phyloP scores from a whole-genome alignment of 306 rosid genomes.

The Vachellia collinsii region DNA sequence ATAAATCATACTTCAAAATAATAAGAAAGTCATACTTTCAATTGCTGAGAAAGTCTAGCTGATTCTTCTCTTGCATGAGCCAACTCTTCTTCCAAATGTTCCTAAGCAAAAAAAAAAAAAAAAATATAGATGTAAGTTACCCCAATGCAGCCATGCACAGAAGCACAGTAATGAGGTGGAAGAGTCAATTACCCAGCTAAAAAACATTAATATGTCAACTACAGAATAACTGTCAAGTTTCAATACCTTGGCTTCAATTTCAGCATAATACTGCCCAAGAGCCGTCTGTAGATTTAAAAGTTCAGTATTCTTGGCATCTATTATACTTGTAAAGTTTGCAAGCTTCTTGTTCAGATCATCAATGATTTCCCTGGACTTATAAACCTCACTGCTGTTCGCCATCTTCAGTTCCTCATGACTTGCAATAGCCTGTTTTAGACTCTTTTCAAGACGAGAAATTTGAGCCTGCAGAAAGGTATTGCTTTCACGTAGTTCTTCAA shows the following conservation, averaged over 20 bases:
- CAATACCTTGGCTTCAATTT: conserved; percentile 95
- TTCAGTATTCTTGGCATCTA: conserved; percentile 85
- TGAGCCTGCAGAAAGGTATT: conserved; percentile 66
- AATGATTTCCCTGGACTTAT: conserved; percentile 64
- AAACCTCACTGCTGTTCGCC: conserved; percentile 59
- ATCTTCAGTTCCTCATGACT: conserved; percentile 71
- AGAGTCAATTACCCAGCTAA: conserved; percentile 25
- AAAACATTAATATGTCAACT: background rate
- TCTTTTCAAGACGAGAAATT: conserved; percentile 71
- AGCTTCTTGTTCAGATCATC: conserved; percentile 82
- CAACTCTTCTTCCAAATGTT: conserved; percentile 82
- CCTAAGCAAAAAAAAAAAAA: conserved; percentile 54
- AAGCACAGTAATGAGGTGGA: background rate
- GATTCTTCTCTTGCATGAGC: conserved; percentile 74
- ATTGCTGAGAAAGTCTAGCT: conserved; percentile 64
- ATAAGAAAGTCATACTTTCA: conserved; percentile 55
- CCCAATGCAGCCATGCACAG: conserved; percentile 27
- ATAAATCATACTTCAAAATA: conserved; percentile 13
- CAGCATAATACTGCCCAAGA: conserved; percentile 98
- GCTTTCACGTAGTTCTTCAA: conserved; percentile 74
- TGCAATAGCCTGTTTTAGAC: conserved; percentile 72
- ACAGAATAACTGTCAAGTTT: conserved; percentile 16
- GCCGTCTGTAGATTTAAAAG: conserved; percentile 94
- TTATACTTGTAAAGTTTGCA: conserved; percentile 60
- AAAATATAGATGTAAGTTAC: conserved; percentile 35